Evolutionary conservation across 371 early-diverging fungal species (phyloP).

Genomic region (Mucor plumbeus): DNA sequence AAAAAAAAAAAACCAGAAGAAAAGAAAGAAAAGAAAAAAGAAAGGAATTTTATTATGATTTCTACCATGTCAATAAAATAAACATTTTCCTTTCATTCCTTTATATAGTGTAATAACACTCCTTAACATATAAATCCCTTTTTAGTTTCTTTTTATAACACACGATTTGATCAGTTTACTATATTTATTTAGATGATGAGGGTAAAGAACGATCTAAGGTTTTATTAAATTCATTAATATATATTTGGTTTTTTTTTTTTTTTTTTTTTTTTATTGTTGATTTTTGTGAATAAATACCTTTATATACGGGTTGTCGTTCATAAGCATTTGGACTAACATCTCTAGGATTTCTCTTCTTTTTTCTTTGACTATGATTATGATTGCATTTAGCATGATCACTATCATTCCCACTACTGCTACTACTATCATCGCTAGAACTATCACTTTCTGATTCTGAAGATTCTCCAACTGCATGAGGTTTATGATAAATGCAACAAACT

Average conservation of each 20-base stretch:
- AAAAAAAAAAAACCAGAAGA: too few species aligned
- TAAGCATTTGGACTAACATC: constrained; percentile 71
- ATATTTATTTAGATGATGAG: constrained; percentile 12
- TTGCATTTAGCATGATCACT: constrained; percentile 43
- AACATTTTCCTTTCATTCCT: constrained; percentile 7
- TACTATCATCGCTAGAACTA: constrained; percentile 39
- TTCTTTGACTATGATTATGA: constrained; percentile 28
- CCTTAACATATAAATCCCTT: constrained; percentile 10
- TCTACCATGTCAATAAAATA: constrained; percentile 4
- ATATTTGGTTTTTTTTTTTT: constrained; percentile 2
- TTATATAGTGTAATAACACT: background rate
- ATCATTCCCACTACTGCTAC: constrained; percentile 42
- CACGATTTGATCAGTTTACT: constrained; percentile 12
- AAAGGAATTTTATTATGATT: constrained; percentile 9
- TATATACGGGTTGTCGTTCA: constrained; percentile 70
- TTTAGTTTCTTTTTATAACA: background rate
- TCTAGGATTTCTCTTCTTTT: constrained; percentile 50
- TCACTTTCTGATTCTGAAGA: constrained; percentile 63
- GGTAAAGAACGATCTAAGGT: constrained; percentile 13
- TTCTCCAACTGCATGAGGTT: constrained; percentile 75
- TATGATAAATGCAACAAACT: constrained; percentile 91
- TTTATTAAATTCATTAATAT: background rate
- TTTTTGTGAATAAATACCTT: constrained; percentile 23
- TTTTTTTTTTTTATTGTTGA: too few species aligned
- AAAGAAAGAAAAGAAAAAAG: background rate